A percentile compares a stretch with the other conserved stretches of the same genome.
These are phyloP conservation scores for Zoysia japonica DNA, from an alignment of 176 grass and related monocot species.

Conservation along the genomic window DNA sequence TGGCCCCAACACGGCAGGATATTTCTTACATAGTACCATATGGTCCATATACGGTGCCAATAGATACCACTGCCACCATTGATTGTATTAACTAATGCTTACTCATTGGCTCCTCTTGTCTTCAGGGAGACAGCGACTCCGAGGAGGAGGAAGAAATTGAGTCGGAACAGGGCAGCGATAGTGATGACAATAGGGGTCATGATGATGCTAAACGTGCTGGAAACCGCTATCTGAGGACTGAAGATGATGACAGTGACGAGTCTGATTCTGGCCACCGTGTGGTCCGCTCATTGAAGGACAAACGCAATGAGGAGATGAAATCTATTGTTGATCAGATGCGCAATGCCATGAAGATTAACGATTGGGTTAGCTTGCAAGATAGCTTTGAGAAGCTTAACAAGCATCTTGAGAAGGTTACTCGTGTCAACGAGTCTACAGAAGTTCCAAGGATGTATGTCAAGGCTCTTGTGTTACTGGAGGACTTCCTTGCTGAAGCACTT, in stretches of 20 bases:
- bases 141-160: constrained; percentile 69
- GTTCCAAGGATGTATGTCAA: constrained; percentile 80
- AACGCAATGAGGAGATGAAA: constrained; percentile 86
- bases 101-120: background rate
- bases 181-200: constrained; percentile 23
- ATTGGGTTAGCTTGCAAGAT: constrained; percentile 90
- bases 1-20: background rate
- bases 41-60: background rate
- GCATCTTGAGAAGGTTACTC: constrained; percentile 89
- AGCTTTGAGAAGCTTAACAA: constrained; percentile 96
- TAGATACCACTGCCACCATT: background rate
- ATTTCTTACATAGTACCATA: background rate
- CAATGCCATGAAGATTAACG: constrained; percentile 98
- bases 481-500: constrained; percentile 84
- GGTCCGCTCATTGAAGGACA: constrained; percentile 72
- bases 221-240: constrained; percentile 56
- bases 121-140: constrained; percentile 78
- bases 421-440: constrained; percentile 82
- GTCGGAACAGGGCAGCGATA: constrained; percentile 49
- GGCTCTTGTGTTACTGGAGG: constrained; percentile 80
- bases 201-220: constrained; percentile 25
- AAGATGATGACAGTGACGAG: constrained; percentile 70
- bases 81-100: background rate
- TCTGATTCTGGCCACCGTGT: constrained; percentile 69
- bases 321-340: constrained; percentile 87